Conservation (phyloP, 1,139 yeast species). For the Saccharomycopsis hybrid region DNA sequence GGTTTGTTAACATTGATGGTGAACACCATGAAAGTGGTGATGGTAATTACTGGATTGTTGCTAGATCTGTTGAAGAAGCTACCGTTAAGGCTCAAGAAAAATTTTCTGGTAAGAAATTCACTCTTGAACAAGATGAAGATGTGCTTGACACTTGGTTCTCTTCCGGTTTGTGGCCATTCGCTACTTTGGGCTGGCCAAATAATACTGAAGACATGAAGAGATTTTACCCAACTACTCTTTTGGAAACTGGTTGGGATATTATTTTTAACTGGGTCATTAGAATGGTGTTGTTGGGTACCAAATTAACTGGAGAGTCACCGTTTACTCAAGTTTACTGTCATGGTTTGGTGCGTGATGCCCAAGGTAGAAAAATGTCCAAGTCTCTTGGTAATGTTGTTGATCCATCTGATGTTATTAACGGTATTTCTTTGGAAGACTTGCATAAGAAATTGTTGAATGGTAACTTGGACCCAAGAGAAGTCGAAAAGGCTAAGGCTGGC, state of each 20-base stretch:
- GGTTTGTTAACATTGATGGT: slow-evolving; percentile 78
- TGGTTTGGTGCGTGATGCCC: slow-evolving; percentile 97
- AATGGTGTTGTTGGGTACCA: slow-evolving; percentile 88
- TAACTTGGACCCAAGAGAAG: slow-evolving; percentile 85
- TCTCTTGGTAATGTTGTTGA: slow-evolving; percentile 95
- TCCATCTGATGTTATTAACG: slow-evolving; percentile 88
- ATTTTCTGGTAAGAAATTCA: slow-evolving; percentile 65
- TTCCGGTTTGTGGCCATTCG: slow-evolving; percentile 96
- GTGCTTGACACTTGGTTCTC: slow-evolving; percentile 99
- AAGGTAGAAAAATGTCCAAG: slow-evolving; percentile 98
- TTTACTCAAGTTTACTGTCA: slow-evolving; percentile 97
- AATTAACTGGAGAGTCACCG: slow-evolving; percentile 86
- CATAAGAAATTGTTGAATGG: slow-evolving; percentile 75
- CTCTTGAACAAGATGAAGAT: slow-evolving; percentile 92
- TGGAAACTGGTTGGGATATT: slow-evolving; percentile 99
- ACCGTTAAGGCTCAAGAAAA: slow-evolving; percentile 66
- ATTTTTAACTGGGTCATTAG: slow-evolving; percentile 98
- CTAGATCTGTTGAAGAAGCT: slow-evolving; percentile 78
- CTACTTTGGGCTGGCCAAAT: slow-evolving; percentile 95
- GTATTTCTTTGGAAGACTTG: slow-evolving; percentile 72
- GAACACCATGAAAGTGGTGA: slow-evolving; percentile 44
- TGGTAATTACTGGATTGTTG: slow-evolving; percentile 86
- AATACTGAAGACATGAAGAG: slow-evolving; percentile 64
- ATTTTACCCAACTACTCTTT: slow-evolving; percentile 85
- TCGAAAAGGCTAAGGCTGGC: slow-evolving; percentile 81